Evolutionary conservation across 1,284 basidiomycete genomes (phyloP).

Genomic region (Sphagnurus paluster): DNA sequence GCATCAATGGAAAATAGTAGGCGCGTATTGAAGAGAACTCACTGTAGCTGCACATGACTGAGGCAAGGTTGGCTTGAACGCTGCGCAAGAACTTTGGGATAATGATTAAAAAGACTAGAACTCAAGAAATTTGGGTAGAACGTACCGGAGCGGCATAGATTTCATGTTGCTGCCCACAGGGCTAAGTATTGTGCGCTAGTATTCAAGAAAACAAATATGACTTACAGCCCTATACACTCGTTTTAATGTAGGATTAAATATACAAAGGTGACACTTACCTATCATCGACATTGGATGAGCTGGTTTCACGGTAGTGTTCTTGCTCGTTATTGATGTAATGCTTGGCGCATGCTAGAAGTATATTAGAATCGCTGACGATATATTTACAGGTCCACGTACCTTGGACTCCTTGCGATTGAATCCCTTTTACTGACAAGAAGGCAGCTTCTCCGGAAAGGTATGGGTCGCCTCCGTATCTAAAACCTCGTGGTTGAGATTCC

Average conservation of each 20-base stretch:
- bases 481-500: neutral
- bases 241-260: neutral
- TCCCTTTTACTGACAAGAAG: neutral
- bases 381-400: neutral
- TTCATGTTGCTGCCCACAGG: constrained; percentile 50
- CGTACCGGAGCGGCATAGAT: constrained; percentile 59
- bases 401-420: neutral
- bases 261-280: constrained; percentile 40
- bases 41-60: constrained; percentile 74
- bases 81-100: constrained; percentile 55
- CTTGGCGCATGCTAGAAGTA: constrained; percentile 60
- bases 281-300: constrained; percentile 74
- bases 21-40: neutral
- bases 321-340: constrained; percentile 77
- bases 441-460: constrained; percentile 73
- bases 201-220: neutral
- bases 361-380: neutral
- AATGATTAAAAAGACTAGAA: neutral
- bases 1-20: neutral
- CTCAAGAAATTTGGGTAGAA: neutral
- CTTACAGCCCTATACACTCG: neutral
- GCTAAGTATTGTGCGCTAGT: neutral
- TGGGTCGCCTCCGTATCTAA: constrained; percentile 68
- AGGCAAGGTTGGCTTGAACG: constrained; percentile 72
- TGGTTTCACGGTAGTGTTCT: constrained; percentile 54